Percentiles rank a stretch among this genome's conserved stretches.
Conservation (phyloP, 441 rosid genomes). For the Gossypium trilobum region DNA sequence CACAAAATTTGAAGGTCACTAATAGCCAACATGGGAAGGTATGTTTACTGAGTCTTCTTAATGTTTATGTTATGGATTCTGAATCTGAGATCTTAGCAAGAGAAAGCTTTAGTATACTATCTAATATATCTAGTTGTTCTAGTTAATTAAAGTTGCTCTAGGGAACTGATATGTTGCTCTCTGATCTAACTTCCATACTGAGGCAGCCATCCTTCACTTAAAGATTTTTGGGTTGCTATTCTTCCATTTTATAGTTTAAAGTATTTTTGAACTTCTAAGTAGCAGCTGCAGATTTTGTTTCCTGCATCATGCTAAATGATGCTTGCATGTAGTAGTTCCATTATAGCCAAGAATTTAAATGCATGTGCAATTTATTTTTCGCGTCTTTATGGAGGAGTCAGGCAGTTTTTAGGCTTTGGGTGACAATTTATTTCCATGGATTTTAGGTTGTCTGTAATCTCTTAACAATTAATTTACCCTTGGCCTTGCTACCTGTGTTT, state of each 20-base stretch:
- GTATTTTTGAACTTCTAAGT: background rate
- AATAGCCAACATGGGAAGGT: slow-evolving; percentile 97
- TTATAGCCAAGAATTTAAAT: background rate
- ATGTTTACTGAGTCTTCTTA: slow-evolving; percentile 10
- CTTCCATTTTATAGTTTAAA: background rate
- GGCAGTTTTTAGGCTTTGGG: background rate
- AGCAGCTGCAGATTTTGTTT: background rate
- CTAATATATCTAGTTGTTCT: background rate
- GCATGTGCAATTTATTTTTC: background rate
- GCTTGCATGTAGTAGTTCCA: background rate
- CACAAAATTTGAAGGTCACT: slow-evolving; percentile 65
- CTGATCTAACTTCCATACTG: background rate
- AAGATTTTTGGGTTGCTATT: background rate
- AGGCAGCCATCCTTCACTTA: background rate
- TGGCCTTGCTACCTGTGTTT: background rate
- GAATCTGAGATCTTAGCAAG: background rate
- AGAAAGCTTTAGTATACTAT: background rate
- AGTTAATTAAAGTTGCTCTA: background rate
- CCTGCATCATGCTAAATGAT: background rate
- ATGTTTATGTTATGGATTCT: background rate
- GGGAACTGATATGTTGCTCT: background rate
- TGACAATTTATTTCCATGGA: background rate
- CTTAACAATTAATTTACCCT: background rate
- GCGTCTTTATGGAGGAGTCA: background rate
- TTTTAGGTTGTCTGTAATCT: background rate